Conservation (phyloP, 352 stramenopile species). For the Phytophthora multivora region DNA sequence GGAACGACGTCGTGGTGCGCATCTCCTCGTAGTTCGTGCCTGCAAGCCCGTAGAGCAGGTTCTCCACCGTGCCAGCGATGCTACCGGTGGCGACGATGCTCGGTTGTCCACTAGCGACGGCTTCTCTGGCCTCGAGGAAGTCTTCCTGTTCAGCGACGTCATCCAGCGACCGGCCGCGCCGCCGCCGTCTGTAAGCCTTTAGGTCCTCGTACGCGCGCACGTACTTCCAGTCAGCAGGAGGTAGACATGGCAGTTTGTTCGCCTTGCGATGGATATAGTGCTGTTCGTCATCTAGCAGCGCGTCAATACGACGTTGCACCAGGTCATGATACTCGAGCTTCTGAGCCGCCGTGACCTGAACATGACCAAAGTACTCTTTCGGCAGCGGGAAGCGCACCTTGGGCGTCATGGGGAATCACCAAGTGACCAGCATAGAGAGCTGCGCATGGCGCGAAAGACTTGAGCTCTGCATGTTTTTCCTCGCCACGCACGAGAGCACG, state of each 20-base stretch:
- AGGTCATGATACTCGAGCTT: conserved; percentile 36
- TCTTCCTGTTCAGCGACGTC: conserved; percentile 27
- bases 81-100: conserved; percentile 46
- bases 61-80: conserved; percentile 37
- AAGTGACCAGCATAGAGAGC: conserved; percentile 15
- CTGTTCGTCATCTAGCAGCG: conserved; percentile 33
- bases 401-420: conserved; percentile 6
- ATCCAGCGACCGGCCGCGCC: conserved; percentile 17
- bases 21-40: conserved; percentile 34
- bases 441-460: conserved; percentile 1
- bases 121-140: conserved; percentile 11
- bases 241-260: conserved; percentile 31
- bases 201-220: conserved; percentile 42
- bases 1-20: conserved; percentile 34
- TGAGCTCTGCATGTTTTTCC: conserved; percentile 7
- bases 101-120: conserved; percentile 26
- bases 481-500: conserved; percentile 16
- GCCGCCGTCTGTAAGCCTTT: conserved; percentile 37
- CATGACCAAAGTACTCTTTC: conserved; percentile 35
- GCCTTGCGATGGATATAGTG: conserved; percentile 22
- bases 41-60: conserved; percentile 39
- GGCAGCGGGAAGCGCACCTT: conserved; percentile 24
- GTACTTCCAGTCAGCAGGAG: conserved; percentile 46
- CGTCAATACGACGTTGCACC: conserved; percentile 22
- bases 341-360: conserved; percentile 34